phyloP scores from a whole-genome alignment of 331 rosid genomes.

The Quercus tomentella region DNA sequence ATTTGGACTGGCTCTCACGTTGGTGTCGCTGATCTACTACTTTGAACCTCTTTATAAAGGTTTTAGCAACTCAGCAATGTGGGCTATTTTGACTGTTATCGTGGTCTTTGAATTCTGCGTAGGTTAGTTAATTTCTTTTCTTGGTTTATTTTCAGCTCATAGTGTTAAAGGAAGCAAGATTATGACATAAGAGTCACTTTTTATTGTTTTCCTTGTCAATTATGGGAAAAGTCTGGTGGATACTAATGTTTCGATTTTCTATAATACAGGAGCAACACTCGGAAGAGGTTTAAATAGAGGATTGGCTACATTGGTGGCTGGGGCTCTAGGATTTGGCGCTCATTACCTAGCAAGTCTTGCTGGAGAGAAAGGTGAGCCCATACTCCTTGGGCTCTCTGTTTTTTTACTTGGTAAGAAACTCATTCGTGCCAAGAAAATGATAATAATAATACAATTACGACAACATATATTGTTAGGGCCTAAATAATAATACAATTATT shows the following conservation, averaged over 20 bases:
- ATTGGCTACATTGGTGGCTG: conserved; percentile 41
- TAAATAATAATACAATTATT: too few species aligned
- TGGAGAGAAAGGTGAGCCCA: conserved; percentile 15
- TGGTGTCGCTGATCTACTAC: conserved; percentile 41
- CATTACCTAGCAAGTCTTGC: conserved; percentile 22
- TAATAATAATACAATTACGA: background rate
- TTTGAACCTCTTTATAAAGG: conserved; percentile 31
- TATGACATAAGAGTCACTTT: too few species aligned
- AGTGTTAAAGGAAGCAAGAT: too few species aligned
- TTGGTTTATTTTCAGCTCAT: too few species aligned
- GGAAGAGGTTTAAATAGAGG: conserved; percentile 51
- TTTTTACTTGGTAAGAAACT: conserved; percentile 19
- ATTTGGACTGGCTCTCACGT: conserved; percentile 41
- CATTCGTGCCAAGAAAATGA: background rate
- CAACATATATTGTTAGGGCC: too few species aligned
- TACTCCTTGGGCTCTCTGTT: conserved; percentile 25
- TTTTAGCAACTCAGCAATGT: conserved; percentile 43
- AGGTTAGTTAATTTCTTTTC: conserved; percentile 21
- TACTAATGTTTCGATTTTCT: background rate
- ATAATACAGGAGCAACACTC: conserved; percentile 44
- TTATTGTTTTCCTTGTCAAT: too few species aligned
- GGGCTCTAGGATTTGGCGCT: conserved; percentile 41
- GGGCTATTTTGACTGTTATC: conserved; percentile 49
- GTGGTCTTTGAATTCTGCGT: conserved; percentile 49
- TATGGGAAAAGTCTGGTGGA: too few species aligned